Percentiles rank a stretch among this genome's conserved stretches.
Conservation (phyloP, 2,329 filamentous ascomycete species). For the Botryotinia convoluta region DNA sequence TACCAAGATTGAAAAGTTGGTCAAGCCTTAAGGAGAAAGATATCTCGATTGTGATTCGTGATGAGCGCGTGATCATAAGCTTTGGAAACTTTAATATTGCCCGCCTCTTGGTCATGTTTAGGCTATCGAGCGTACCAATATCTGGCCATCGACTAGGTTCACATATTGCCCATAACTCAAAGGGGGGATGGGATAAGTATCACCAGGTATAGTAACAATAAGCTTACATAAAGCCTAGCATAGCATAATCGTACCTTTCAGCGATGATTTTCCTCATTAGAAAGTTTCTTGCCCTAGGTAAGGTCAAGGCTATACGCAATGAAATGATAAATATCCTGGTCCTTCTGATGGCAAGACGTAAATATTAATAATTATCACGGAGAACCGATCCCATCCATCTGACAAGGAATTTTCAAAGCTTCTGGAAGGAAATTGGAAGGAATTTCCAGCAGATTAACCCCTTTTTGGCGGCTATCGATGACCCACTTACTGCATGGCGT, state of each 20-base stretch:
- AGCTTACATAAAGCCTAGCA: conserved; percentile 5
- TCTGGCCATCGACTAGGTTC: not conserved
- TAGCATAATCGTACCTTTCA: not conserved
- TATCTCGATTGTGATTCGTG: not conserved
- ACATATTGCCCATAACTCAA: conserved; percentile 5
- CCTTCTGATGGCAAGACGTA: not conserved
- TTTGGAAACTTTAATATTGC: conserved; percentile 1
- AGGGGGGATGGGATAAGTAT: not conserved
- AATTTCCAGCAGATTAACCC: conserved; percentile 17
- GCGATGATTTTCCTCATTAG: not conserved
- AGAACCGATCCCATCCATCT: not conserved
- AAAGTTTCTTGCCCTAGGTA: not conserved
- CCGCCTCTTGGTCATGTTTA: not conserved
- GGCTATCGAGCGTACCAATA: not conserved
- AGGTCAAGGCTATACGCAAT: not conserved
- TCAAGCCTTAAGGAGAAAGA: not conserved
- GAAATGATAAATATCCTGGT: not conserved
- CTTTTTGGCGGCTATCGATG: conserved; percentile 17
- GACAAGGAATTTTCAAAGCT: conserved; percentile 2
- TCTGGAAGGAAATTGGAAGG: conserved; percentile 21
- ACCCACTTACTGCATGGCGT: conserved; percentile 2
- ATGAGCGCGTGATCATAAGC: not conserved
- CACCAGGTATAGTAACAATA: not conserved
- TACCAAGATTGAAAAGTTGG: not conserved
- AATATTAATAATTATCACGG: not conserved